Percentiles rank a stretch among this genome's conserved stretches.
Evolutionary conservation across 768 basidiomycete species (phyloP).

Genomic region (Tulasnella sp.): DNA sequence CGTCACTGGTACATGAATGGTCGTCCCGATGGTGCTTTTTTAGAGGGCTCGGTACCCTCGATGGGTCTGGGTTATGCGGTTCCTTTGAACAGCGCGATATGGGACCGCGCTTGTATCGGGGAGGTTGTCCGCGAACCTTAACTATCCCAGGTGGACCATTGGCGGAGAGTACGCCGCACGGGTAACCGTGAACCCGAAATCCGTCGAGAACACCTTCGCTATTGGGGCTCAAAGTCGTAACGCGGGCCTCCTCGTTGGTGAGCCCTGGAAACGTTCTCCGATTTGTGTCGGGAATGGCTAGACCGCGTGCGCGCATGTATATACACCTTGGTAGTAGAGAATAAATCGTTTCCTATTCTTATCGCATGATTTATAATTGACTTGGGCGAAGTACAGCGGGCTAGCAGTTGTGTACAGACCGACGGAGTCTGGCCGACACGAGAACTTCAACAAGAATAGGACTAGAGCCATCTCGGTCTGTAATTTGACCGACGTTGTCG

Average conservation of each 20-base stretch:
- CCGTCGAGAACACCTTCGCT: not conserved
- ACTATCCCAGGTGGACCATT: not conserved
- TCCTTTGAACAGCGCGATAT: not conserved
- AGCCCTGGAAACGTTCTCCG: not conserved
- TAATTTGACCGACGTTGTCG: too few relatives aligned
- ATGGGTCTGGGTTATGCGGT: slow-evolving; percentile 3
- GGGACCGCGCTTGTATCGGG: not conserved
- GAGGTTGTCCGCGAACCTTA: not conserved
- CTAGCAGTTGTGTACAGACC: too few relatives aligned
- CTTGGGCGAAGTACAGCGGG: too few relatives aligned
- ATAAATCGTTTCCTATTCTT: too few relatives aligned
- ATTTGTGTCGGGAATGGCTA: not conserved
- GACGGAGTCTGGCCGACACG: too few relatives aligned
- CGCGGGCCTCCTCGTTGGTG: slow-evolving; percentile 6
- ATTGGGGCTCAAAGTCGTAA: not conserved
- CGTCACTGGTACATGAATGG: not conserved
- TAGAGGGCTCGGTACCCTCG: not conserved
- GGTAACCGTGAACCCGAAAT: not conserved
- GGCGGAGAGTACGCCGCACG: not conserved
- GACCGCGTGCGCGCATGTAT: not conserved
- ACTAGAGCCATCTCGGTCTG: too few relatives aligned
- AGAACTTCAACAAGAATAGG: too few relatives aligned
- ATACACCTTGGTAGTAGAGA: too few relatives aligned
- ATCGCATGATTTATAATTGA: too few relatives aligned
- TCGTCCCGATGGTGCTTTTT: not conserved